These are phyloP conservation scores for Rhizophlyctis rosea DNA, from an alignment of 192 early-diverging fungal genomes.

Conservation along the genomic window DNA sequence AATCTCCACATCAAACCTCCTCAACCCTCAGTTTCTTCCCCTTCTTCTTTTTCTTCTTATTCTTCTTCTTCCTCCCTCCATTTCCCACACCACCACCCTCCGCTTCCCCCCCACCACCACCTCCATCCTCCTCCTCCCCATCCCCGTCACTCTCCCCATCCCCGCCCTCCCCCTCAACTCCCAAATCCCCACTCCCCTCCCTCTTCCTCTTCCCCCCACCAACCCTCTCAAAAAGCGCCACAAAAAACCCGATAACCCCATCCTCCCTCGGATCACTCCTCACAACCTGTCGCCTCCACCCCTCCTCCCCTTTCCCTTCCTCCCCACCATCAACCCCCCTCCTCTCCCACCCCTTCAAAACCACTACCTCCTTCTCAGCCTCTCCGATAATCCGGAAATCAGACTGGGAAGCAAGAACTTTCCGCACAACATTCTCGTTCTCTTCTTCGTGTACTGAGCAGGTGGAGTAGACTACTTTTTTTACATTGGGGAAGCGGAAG, in stretches of 20 bases:
- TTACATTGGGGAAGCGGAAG: slow-evolving; percentile 70
- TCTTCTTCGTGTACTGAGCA: slow-evolving; percentile 91
- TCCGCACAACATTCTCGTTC: slow-evolving; percentile 91
- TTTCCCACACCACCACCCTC: too few relatives aligned
- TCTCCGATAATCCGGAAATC: slow-evolving; percentile 55
- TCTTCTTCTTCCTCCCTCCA: too few relatives aligned
- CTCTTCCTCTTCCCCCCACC: too few relatives aligned
- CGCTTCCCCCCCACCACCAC: too few relatives aligned
- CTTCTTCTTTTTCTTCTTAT: too few relatives aligned
- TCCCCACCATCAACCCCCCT: slow-evolving; percentile 62
- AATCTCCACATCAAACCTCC: too few relatives aligned
- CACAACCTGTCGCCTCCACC: slow-evolving; percentile 57
- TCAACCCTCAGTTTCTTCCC: too few relatives aligned
- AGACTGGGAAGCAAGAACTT: slow-evolving; percentile 52
- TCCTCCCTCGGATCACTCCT: slow-evolving; percentile 78
- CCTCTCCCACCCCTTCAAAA: slow-evolving; percentile 76
- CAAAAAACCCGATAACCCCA: slow-evolving; percentile 94
- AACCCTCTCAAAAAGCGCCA: slow-evolving; percentile 87
- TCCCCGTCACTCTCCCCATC: too few relatives aligned
- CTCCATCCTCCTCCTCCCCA: too few relatives aligned
- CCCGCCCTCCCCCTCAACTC: too few relatives aligned
- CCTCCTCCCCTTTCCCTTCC: slow-evolving; percentile 9
- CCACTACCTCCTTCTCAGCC: too few relatives aligned
- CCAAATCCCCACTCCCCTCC: too few relatives aligned
- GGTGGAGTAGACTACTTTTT: slow-evolving; percentile 89